phyloP scores from a whole-genome alignment of 2,329 filamentous ascomycete genomes.

The Fusarium ramigenum region DNA sequence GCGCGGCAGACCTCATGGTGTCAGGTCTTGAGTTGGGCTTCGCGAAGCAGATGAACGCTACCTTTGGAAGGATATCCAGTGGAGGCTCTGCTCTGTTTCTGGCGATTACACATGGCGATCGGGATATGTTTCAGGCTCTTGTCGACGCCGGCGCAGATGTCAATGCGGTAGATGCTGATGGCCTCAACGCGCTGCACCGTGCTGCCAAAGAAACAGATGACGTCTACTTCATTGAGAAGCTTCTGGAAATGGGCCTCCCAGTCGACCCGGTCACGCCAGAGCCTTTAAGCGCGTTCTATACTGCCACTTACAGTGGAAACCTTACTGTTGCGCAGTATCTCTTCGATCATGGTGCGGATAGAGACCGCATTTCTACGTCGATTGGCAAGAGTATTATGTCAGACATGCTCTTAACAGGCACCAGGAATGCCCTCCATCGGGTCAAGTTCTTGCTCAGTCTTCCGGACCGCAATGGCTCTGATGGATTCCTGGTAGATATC shows the following conservation, averaged over 20 bases:
- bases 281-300: not conserved
- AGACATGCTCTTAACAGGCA: not conserved
- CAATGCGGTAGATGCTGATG: not conserved
- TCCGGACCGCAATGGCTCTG: not conserved
- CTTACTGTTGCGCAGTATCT: not conserved
- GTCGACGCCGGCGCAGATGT: not conserved
- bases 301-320: not conserved
- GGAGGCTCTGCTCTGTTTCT: not conserved
- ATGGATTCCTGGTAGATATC: not conserved
- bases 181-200: not conserved
- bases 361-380: not conserved
- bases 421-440: not conserved
- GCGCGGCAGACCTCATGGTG: not conserved
- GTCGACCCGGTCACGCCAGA: not conserved
- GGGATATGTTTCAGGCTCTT: not conserved
- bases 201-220: conserved; percentile 1
- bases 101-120: not conserved
- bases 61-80: not conserved
- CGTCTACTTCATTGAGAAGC: not conserved
- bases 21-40: not conserved
- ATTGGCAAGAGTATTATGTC: not conserved
- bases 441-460: not conserved
- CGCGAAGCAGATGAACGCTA: not conserved
- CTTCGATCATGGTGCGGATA: not conserved
- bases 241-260: not conserved